phyloP scores from a whole-genome alignment of 257 asterid genomes.

The Gentiana straminea region DNA sequence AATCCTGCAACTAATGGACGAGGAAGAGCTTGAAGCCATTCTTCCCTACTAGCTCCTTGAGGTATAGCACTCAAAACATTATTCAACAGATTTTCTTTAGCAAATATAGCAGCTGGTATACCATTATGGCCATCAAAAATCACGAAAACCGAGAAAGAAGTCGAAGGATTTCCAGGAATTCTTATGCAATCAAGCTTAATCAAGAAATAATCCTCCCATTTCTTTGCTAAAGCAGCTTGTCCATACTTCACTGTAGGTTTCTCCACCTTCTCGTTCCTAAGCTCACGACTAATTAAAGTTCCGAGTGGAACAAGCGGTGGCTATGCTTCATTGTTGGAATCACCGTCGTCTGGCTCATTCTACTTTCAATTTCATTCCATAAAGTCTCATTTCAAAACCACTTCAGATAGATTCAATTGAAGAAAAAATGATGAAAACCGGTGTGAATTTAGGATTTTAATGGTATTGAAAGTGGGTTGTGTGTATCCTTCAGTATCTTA shows the following conservation, averaged over 20 bases:
- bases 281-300: constrained; percentile 64
- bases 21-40: constrained; percentile 96
- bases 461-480: too few relatives aligned
- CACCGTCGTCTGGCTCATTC: constrained; percentile 49
- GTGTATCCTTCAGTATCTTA: too few relatives aligned
- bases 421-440: too few relatives aligned
- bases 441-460: too few relatives aligned
- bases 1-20: constrained; percentile 94
- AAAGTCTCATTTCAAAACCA: too few relatives aligned
- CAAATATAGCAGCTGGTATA: constrained; percentile 89
- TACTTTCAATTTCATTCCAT: constrained; percentile 26
- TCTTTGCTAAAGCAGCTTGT: constrained; percentile 60
- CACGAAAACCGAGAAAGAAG: constrained; percentile 70
- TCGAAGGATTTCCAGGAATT: constrained; percentile 41
- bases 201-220: constrained; percentile 23
- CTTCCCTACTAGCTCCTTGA: constrained; percentile 58
- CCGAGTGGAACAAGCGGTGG: constrained; percentile 54
- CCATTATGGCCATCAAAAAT: constrained; percentile 98
- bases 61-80: constrained; percentile 90
- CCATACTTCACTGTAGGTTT: constrained; percentile 52
- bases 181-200: constrained; percentile 44
- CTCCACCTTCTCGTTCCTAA: constrained; percentile 53
- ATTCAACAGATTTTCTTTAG: constrained; percentile 78
- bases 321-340: constrained; percentile 57
- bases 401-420: too few relatives aligned